Evolutionary conservation across 768 basidiomycete genomes (phyloP), one percentile per base, ranked within the genome.

Genomic region (Psilocybe subaeruginosa): DNA sequence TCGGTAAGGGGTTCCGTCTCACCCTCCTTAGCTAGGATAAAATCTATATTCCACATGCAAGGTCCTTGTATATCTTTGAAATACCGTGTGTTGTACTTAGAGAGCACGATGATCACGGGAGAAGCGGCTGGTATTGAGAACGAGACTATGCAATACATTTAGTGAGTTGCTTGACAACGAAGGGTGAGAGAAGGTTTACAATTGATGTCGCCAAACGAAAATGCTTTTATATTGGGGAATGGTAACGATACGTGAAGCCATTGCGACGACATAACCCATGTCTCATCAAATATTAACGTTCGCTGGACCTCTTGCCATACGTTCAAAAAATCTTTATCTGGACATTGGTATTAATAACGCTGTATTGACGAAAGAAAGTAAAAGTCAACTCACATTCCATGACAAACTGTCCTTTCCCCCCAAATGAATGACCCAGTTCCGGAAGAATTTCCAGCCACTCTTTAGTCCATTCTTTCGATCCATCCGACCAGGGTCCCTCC

Each of bases 401-500:
- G 16, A 86, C 73, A 58, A 86, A 86, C 56, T 82, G 75, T 1
- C 85, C 85, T 59, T 83, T 80, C 35, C 80, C 69, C 1, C 84
- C 84, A 59, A 86, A 86, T 0, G 68, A 58, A 68, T 86, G 83
- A 3, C 71, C 74, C 0, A 87, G 71, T 30, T 69, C 69, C 0
- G 76, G 71, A 4, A 85, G 73, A 3, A 75, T 69, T 23, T 72
- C 72, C 0, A 84, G 61, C 84, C 84, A 85, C 60, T 85, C 83
- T 8, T 61, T 58, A 0, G 78, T 83, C 85, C 85, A 86, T 65
- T 85, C 83, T 60, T 84, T 84, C 4, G 82, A 80, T 0, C 85
- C 84, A 64, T 85, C 84, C 0, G 78, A 78, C 84, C 84, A 85
- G 0, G 78, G 72, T 3, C 84, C 84, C 1, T 74, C 80, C 83